Percentiles rank a stretch among this genome's conserved stretches.
Conservation (phyloP, 1,284 basidiomycete species). For the Sanguinoderma infundibulare region DNA sequence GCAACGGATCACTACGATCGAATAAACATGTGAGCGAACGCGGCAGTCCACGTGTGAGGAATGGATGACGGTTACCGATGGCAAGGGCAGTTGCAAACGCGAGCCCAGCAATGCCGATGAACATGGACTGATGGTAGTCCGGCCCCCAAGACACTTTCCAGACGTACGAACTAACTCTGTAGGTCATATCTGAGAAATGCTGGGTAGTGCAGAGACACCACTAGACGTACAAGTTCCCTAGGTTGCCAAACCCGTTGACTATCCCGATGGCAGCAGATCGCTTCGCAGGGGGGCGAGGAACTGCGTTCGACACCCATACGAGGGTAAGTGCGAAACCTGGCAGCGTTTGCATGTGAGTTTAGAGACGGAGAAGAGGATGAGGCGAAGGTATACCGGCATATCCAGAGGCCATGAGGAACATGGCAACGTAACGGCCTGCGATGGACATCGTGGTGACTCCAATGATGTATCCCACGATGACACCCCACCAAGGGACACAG, state of each 20-base stretch:
- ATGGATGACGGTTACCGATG: conserved; percentile 26
- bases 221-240: conserved; percentile 41
- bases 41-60: background rate
- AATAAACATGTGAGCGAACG: background rate
- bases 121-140: conserved; percentile 44
- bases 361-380: conserved; percentile 4
- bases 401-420: conserved; percentile 68
- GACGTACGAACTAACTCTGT: conserved; percentile 42
- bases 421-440: conserved; percentile 61
- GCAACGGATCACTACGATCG: conserved; percentile 37
- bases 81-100: conserved; percentile 34
- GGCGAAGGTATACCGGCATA: conserved; percentile 47
- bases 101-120: conserved; percentile 39
- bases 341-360: background rate
- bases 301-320: conserved; percentile 66
- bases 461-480: conserved; percentile 67
- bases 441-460: conserved; percentile 57
- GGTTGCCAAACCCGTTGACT: conserved; percentile 46
- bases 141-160: conserved; percentile 45
- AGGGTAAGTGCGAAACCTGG: conserved; percentile 61
- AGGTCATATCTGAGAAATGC: background rate
- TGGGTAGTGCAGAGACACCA: background rate
- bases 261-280: conserved; percentile 51
- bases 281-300: conserved; percentile 68
- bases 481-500: conserved; percentile 60